Evolutionary conservation across 768 basidiomycete species (phyloP).

Genomic region (Suillus luteus): DNA sequence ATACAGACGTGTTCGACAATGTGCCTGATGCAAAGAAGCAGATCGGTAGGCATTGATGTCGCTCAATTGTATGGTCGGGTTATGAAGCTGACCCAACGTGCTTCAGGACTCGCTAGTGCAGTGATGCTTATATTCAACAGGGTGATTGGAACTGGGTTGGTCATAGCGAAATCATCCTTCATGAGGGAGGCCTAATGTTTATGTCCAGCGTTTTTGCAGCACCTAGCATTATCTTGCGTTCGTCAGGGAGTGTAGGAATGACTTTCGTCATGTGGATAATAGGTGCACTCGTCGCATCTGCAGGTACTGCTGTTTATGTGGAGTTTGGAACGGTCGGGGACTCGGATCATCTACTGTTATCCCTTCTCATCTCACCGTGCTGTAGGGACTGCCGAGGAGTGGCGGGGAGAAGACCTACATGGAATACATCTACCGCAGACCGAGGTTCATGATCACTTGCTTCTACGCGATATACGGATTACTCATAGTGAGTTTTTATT

Average conservation of each 20-base stretch:
- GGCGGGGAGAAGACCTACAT: slow-evolving; percentile 81
- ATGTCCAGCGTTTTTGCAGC: slow-evolving; percentile 65
- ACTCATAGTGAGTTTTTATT: slow-evolving; percentile 47
- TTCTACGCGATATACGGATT: slow-evolving; percentile 58
- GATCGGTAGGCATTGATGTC: slow-evolving; percentile 42
- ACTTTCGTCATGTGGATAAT: slow-evolving; percentile 71
- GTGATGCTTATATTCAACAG: slow-evolving; percentile 73
- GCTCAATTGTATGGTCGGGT: not conserved
- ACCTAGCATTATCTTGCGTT: slow-evolving; percentile 64
- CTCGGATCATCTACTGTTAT: not conserved
- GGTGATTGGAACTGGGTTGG: slow-evolving; percentile 72
- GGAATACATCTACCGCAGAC: slow-evolving; percentile 66
- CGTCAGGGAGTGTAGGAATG: slow-evolving; percentile 71
- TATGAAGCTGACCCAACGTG: slow-evolving; percentile 11
- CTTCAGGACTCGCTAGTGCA: slow-evolving; percentile 43
- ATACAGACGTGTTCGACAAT: slow-evolving; percentile 35
- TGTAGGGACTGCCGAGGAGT: slow-evolving; percentile 64
- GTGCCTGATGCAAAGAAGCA: slow-evolving; percentile 51
- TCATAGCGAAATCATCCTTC: not conserved
- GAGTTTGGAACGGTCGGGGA: slow-evolving; percentile 67
- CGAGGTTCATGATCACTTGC: slow-evolving; percentile 63
- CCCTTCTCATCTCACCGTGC: not conserved
- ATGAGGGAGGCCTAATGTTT: slow-evolving; percentile 6
- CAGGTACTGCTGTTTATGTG: slow-evolving; percentile 72
- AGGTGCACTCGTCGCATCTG: slow-evolving; percentile 62